A percentile compares a stretch with the other conserved stretches of the same genome.
phyloP scores from a whole-genome alignment of 768 basidiomycete species.

The Mycena galericulata region DNA sequence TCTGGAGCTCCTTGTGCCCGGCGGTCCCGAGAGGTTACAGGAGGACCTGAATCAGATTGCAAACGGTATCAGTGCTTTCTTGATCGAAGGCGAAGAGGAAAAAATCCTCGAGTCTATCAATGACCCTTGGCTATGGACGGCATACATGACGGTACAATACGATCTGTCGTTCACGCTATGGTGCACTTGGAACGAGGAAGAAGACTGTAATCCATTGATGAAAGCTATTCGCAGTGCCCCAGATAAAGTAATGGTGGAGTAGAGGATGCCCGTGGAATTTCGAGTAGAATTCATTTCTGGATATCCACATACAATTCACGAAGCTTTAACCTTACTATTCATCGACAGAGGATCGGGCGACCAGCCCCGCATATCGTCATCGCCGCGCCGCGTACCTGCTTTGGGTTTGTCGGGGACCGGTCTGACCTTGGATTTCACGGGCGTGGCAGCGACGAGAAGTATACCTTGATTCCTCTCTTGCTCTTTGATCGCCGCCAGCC shows the following conservation, averaged over 20 bases:
- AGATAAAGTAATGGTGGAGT: background rate
- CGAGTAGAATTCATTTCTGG: too few relatives aligned
- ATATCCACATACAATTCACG: background rate
- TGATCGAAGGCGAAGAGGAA: background rate
- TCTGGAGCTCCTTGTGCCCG: constrained; percentile 18
- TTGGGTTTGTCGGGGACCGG: background rate
- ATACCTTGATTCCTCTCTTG: constrained; percentile 43
- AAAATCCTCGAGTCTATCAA: constrained; percentile 2
- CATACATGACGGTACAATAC: background rate
- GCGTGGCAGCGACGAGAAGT: constrained; percentile 68
- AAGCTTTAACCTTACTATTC: background rate
- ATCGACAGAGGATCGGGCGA: too few relatives aligned
- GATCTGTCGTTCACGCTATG: constrained; percentile 21
- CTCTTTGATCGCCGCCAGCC: constrained; percentile 41
- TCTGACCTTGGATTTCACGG: constrained; percentile 50
- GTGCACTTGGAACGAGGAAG: background rate
- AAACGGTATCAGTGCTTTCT: background rate
- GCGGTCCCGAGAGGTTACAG: constrained; percentile 8
- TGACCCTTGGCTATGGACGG: constrained; percentile 22
- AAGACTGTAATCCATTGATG: background rate
- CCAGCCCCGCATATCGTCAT: too few relatives aligned
- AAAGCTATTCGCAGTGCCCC: constrained; percentile 20
- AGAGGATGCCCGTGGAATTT: too few relatives aligned
- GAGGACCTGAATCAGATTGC: constrained; percentile 23
- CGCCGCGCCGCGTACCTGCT: too few relatives aligned